A percentile compares a stretch with the other conserved stretches of the same genome.
Evolutionary conservation across 2,329 filamentous ascomycete genomes (phyloP).

Genomic region (Dryadomyces sulphureus): DNA sequence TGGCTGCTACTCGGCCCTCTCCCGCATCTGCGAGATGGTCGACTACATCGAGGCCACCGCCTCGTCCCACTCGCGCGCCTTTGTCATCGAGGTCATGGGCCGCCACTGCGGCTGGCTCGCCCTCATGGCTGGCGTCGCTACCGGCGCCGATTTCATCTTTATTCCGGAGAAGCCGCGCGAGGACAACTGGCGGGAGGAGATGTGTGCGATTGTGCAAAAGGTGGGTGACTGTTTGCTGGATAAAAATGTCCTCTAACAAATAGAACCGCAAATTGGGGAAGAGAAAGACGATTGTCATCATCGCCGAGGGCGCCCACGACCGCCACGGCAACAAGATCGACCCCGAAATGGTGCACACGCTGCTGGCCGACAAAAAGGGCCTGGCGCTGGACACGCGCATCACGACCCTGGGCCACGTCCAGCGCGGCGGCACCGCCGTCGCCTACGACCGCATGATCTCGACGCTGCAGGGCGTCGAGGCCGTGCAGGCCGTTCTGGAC

Average conservation of each 20-base stretch:
- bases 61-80: conserved; percentile 84
- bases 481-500: conserved; percentile 80
- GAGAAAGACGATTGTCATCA: conserved; percentile 94
- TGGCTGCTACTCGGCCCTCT: conserved; percentile 86
- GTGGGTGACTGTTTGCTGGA: too few species aligned
- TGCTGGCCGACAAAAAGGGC: conserved; percentile 60
- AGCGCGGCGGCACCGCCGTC: conserved; percentile 81
- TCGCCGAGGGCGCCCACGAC: conserved; percentile 89
- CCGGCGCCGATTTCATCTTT: conserved; percentile 91
- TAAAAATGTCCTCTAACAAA: too few species aligned
- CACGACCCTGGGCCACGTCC: conserved; percentile 92
- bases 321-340: conserved; percentile 70
- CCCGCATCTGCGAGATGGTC: conserved; percentile 86
- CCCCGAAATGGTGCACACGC: conserved; percentile 66
- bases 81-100: conserved; percentile 98
- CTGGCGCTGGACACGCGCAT: conserved; percentile 82
- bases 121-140: conserved; percentile 88
- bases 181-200: conserved; percentile 78
- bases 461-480: conserved; percentile 87
- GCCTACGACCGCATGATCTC: conserved; percentile 90
- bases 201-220: conserved; percentile 52
- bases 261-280: conserved; percentile 83
- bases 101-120: conserved; percentile 96
- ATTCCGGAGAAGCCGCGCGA: conserved; percentile 86
- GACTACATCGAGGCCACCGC: conserved; percentile 96